Evolutionary conservation across 768 basidiomycete genomes (phyloP).

Genomic region (Tubosaeta sp.): DNA sequence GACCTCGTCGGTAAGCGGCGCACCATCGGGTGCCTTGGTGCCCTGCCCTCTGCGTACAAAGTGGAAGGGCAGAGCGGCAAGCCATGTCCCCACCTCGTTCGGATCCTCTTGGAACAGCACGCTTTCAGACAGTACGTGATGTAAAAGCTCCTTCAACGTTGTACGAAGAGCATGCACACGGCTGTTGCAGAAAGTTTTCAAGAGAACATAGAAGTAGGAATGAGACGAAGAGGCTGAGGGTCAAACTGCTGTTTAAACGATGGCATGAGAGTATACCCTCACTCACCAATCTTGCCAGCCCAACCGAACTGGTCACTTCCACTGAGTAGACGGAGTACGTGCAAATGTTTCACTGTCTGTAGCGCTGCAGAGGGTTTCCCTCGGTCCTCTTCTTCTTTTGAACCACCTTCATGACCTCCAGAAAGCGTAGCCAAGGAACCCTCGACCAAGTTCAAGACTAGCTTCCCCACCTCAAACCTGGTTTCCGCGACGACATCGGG

Average conservation of each 20-base stretch:
- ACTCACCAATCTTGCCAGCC: slow-evolving; percentile 67
- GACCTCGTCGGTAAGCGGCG: slow-evolving; percentile 51
- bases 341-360: slow-evolving; percentile 65
- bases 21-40: slow-evolving; percentile 48
- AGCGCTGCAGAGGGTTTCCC: slow-evolving; percentile 23
- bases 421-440: slow-evolving; percentile 23
- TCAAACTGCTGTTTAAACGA: neutral
- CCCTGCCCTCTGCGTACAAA: slow-evolving; percentile 30
- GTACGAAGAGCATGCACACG: slow-evolving; percentile 49
- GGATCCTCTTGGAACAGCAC: slow-evolving; percentile 78
- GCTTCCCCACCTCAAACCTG: slow-evolving; percentile 81
- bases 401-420: neutral
- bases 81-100: slow-evolving; percentile 71
- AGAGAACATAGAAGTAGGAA: slow-evolving; percentile 68
- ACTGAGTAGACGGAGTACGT: slow-evolving; percentile 69
- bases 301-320: slow-evolving; percentile 79
- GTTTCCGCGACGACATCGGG: slow-evolving; percentile 73
- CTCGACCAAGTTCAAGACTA: slow-evolving; percentile 50
- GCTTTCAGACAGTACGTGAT: slow-evolving; percentile 62
- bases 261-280: neutral
- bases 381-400: slow-evolving; percentile 13
- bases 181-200: slow-evolving; percentile 56
- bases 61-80: slow-evolving; percentile 54
- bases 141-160: slow-evolving; percentile 50
- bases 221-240: slow-evolving; percentile 43